Conservation (phyloP, 768 basidiomycete species). For the Lactarius quietus region DNA sequence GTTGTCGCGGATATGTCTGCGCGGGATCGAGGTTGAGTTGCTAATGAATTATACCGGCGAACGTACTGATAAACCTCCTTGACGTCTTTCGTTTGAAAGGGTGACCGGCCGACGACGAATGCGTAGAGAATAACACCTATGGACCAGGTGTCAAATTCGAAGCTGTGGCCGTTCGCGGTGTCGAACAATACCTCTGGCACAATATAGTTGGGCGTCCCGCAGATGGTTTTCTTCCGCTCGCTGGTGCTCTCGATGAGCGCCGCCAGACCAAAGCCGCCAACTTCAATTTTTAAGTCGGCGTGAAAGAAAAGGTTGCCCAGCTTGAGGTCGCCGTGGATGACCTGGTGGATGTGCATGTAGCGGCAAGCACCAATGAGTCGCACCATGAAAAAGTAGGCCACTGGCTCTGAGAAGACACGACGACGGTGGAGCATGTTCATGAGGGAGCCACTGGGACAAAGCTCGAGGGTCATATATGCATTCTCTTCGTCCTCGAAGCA, state of each 20-base stretch:
- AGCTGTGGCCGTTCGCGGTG: slow-evolving; percentile 93
- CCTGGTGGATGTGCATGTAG: slow-evolving; percentile 95
- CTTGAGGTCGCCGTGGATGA: slow-evolving; percentile 97
- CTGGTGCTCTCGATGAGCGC: slow-evolving; percentile 97
- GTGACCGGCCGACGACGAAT: slow-evolving; percentile 88
- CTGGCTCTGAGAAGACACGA: slow-evolving; percentile 84
- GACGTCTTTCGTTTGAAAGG: slow-evolving; percentile 98
- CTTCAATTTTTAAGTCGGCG: slow-evolving; percentile 88
- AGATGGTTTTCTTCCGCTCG: slow-evolving; percentile 98
- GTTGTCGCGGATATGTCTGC: slow-evolving; percentile 87
- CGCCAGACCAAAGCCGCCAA: slow-evolving; percentile 97
- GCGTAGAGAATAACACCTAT: slow-evolving; percentile 97
- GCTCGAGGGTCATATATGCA: slow-evolving; percentile 95
- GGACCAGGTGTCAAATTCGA: slow-evolving; percentile 98
- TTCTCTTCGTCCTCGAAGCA: slow-evolving; percentile 95
- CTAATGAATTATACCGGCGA: neutral
- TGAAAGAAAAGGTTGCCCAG: slow-evolving; percentile 95
- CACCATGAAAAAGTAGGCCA: slow-evolving; percentile 88
- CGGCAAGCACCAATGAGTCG: slow-evolving; percentile 95
- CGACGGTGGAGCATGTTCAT: slow-evolving; percentile 90
- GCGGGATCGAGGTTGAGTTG: slow-evolving; percentile 7
- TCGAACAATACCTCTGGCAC: too few species aligned
- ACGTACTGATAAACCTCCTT: slow-evolving; percentile 92
- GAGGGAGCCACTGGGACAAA: slow-evolving; percentile 84
- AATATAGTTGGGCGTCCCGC: slow-evolving; percentile 98